A percentile compares a stretch with the other conserved stretches of the same genome.
phyloP scores from a whole-genome alignment of 495 filamentous ascomycete species.

The Clavariopsis aquatica region DNA sequence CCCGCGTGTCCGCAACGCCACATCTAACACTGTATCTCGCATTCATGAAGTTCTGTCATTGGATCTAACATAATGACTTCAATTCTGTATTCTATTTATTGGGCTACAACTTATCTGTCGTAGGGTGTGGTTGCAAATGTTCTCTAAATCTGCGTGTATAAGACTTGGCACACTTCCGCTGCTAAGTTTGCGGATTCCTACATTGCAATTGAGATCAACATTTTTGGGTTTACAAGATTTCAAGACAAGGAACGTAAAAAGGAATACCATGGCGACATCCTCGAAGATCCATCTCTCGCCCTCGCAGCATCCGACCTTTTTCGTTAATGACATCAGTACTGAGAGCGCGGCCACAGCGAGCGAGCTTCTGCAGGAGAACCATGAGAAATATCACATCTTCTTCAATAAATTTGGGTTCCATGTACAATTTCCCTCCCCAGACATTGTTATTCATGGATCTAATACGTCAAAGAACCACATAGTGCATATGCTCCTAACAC shows the following conservation, averaged over 20 bases:
- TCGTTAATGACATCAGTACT: constrained; percentile 51
- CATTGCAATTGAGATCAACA: not conserved
- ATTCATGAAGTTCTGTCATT: too few species aligned
- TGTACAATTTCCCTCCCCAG: constrained; percentile 29
- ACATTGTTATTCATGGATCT: not conserved
- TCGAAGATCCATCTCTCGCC: constrained; percentile 61
- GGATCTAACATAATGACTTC: not conserved
- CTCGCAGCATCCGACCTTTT: constrained; percentile 60
- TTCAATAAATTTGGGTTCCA: constrained; percentile 69
- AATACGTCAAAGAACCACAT: constrained; percentile 57
- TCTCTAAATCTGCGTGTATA: not conserved
- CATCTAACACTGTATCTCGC: not conserved
- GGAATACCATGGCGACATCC: constrained; percentile 60
- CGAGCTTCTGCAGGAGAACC: constrained; percentile 71
- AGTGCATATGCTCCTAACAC: constrained; percentile 70
- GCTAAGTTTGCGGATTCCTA: not conserved
- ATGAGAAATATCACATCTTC: constrained; percentile 75
- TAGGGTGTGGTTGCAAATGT: not conserved
- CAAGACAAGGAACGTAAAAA: not conserved
- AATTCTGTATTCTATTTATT: not conserved
- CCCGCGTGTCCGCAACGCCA: constrained; percentile 20
- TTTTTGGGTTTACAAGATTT: not conserved
- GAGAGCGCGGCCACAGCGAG: constrained; percentile 62
- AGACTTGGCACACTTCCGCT: not conserved
- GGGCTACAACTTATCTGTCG: not conserved